Conservation (phyloP, 225 moss, liverwort and hornwort genomes). For the Bryoerythrophyllum caledonicum region DNA sequence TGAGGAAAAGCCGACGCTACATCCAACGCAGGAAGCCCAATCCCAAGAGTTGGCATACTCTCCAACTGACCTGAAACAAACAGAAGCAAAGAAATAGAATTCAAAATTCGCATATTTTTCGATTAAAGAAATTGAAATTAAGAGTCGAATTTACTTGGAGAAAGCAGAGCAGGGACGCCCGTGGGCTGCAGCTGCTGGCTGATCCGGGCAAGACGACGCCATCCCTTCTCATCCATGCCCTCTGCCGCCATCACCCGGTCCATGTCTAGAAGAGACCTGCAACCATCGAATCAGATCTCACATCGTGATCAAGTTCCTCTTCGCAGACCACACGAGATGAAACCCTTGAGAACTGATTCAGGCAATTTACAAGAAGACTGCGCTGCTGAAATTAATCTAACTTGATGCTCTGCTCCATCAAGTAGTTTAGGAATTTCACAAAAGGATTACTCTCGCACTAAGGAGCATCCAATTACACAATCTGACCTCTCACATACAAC, state of each 20-base stretch:
- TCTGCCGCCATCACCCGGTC: slow-evolving; percentile 30
- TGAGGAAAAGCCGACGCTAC: slow-evolving; percentile 74
- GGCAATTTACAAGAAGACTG: background rate
- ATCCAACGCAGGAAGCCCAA: slow-evolving; percentile 71
- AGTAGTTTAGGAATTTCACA: too few relatives aligned
- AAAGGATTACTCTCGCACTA: background rate
- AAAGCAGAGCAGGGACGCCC: slow-evolving; percentile 19
- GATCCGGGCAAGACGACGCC: slow-evolving; percentile 56
- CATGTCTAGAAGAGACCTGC: slow-evolving; percentile 23
- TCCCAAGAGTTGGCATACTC: slow-evolving; percentile 56
- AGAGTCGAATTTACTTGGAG: slow-evolving; percentile 32
- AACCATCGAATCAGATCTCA: slow-evolving; percentile 10
- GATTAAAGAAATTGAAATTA: too few relatives aligned
- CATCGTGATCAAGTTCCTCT: background rate
- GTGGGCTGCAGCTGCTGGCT: slow-evolving; percentile 49
- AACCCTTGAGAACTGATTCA: background rate
- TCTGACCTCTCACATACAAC: background rate
- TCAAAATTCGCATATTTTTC: background rate
- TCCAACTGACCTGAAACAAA: slow-evolving; percentile 48
- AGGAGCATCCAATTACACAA: background rate
- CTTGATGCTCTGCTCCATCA: too few relatives aligned
- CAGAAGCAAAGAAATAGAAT: background rate
- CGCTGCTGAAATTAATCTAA: too few relatives aligned
- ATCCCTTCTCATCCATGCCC: slow-evolving; percentile 45
- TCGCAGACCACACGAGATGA: background rate